Percentiles rank a stretch among this genome's conserved stretches.
These are phyloP conservation scores for Debaryomyces fabryi DNA, from an alignment of 1,139 yeast genomes.

Conservation along the genomic window DNA sequence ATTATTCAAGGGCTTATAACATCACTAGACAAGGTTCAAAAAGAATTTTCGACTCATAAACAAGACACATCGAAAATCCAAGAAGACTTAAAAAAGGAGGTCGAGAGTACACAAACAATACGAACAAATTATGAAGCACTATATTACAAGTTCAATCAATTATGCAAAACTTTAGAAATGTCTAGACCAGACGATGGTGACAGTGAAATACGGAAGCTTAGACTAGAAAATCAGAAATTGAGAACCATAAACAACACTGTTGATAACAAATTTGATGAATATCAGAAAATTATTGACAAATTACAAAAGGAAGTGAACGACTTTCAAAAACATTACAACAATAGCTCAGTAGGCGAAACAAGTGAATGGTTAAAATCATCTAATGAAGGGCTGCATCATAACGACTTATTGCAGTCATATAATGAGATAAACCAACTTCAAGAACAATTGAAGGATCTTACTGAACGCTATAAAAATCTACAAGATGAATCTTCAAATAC, in stretches of 20 bases:
- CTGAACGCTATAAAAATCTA: slow-evolving; percentile 20
- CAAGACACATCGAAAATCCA: slow-evolving; percentile 25
- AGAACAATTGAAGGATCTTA: slow-evolving; percentile 25
- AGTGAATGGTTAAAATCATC: background rate
- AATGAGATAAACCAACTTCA: slow-evolving; percentile 27
- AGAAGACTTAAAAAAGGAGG: slow-evolving; percentile 25
- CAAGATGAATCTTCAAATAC: slow-evolving; percentile 29
- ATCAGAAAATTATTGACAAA: slow-evolving; percentile 34
- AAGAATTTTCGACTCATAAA: slow-evolving; percentile 27
- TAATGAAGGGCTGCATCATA: slow-evolving; percentile 13
- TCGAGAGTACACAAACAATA: slow-evolving; percentile 25
- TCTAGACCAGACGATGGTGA: slow-evolving; percentile 7
- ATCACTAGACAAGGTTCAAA: slow-evolving; percentile 25
- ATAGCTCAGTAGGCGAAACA: slow-evolving; percentile 9
- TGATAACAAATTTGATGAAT: slow-evolving; percentile 32
- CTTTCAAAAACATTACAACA: slow-evolving; percentile 17
- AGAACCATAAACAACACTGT: slow-evolving; percentile 19
- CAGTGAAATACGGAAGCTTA: slow-evolving; percentile 18
- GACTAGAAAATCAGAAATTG: slow-evolving; percentile 25
- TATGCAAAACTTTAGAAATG: slow-evolving; percentile 20
- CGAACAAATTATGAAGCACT: slow-evolving; percentile 23
- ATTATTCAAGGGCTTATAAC: slow-evolving; percentile 23
- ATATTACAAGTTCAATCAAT: slow-evolving; percentile 22
- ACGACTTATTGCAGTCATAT: slow-evolving; percentile 25
- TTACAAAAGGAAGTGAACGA: slow-evolving; percentile 37